Evolutionary conservation across 805 yeast genomes (phyloP), one percentile per base, ranked within the genome.

Genomic region (Wickerhamiella spandovensis): DNA sequence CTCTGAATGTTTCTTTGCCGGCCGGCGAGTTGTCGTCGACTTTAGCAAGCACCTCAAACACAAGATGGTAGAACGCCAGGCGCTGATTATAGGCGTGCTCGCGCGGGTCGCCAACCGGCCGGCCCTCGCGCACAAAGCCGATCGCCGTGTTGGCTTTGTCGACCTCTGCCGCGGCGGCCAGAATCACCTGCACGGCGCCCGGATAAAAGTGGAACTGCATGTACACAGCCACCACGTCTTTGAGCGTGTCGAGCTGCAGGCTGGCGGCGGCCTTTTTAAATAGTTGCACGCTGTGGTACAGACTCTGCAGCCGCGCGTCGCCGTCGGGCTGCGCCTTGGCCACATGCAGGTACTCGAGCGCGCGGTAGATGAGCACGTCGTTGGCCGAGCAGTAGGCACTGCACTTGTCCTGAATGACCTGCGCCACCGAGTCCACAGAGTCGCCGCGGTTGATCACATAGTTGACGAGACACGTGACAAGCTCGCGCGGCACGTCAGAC

Each of bases 371-470:
- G 53, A 88, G 74, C 24, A 92, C 96, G 66, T 92, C 98, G 56
- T 84, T 86, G 15, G 95, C 79, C 0, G 97, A 86, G 61, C 97
- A 92, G 66, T 88, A 92, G 0, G 95, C 80, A 1, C 95, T 95
- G 71, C 98, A 92, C 53, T 90, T 81, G 49, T 86, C 94, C 66
- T 92, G 95, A 48, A 92, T 70, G 1, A 89, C 79, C 35, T 81
- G 79, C 0, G 97, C 95, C 48, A 90, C 85, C 51, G 82, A 72
- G 62, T 90, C 97, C 44, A 92, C 90, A 0, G 95, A 84, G 3
- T 86, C 90, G n/a, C 98, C 97, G 56, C 84, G 79, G 38, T 85
- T 74, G 51, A 92, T 88, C 56, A 84, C 86, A 63, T 83, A 83
- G 66, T 89, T 89, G 54, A 92, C 88, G 37, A 92, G 79, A 1